Base-by-base conservation (phyloP, 306 rosid genomes). In the Cucumis sativus region DNA sequence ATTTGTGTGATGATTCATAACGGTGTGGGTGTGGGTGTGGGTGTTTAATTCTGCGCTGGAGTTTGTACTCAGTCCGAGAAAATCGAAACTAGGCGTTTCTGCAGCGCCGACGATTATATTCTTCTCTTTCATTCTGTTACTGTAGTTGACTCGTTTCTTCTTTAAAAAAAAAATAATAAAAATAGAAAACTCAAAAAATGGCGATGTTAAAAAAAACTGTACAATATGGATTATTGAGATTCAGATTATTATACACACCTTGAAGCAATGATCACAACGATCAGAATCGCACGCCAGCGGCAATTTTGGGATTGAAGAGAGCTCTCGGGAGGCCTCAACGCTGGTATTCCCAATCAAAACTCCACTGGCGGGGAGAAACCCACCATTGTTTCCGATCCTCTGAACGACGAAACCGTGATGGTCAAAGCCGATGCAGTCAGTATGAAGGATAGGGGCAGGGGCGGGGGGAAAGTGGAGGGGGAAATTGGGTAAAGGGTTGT, bases 231-330 rank as follows among this genome's bases (percentile, higher is more conserved):
- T 16, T 52, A 52, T 52, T 5, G 57, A 52, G 57, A 11, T 33
- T 33, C 37, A 33, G 37, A 33, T 33, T 33, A 33, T 14, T 51
- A 75, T 56, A 9, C 6, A 18, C 51, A 94, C 98, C 97, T 90
- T 90, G 82, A 75, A 78, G 86, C 82, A 84, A 71, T 66, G 7
- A 79, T 84, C 93, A 77, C 87, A 82, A 62, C 30, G 64, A 52
- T 79, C 45, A 75, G 83, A 61, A 18, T 58, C 43, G 82, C 76
- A 63, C 58, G 54, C 18, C 17, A 16, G 45, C 25, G 74, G 82
- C 18, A 77, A 55, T 64, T 90, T 92, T 92, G 95, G 97, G 25
- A 83, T 84, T 84, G 98, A 91, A 93, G 97, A 85, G 97, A 90
- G 96, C 88, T 91, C 97, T 84, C 67, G 85, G 43, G 96, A 88